These are phyloP conservation scores for Penicillium sp. DNA, from an alignment of 2,329 filamentous ascomycete genomes.

Conservation along the genomic window DNA sequence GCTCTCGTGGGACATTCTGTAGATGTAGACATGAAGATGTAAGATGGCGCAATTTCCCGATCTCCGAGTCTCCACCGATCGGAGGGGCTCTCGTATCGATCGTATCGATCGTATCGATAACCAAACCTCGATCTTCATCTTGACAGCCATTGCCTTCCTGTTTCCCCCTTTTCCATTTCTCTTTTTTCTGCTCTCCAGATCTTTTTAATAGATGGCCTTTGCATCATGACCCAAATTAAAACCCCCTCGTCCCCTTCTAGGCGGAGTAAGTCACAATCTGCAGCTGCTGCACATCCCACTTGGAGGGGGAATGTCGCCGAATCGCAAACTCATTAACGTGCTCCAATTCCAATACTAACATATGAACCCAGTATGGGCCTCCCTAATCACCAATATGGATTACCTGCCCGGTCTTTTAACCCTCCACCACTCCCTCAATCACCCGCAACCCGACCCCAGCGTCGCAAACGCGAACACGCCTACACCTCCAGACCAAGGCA, in stretches of 20 bases:
- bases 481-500: not conserved
- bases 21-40: not conserved
- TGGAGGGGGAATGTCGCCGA: not conserved
- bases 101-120: not conserved
- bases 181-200: not conserved
- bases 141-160: not conserved
- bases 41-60: not conserved
- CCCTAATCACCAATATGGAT: slow-evolving; percentile 73
- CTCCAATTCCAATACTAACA: not conserved
- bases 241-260: not conserved
- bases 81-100: not conserved
- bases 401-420: slow-evolving; percentile 78
- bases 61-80: not conserved
- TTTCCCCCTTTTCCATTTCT: not conserved
- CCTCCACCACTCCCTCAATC: slow-evolving; percentile 68
- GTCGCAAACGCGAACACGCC: not conserved
- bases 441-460: slow-evolving; percentile 28
- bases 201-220: not conserved
- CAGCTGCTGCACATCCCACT: not conserved
- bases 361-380: slow-evolving; percentile 67
- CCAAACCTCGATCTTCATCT: not conserved
- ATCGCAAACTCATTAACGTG: not conserved
- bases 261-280: slow-evolving; percentile 2
- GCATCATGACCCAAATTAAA: not conserved
- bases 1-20: slow-evolving; percentile 21